Evolutionary conservation across 2,329 filamentous ascomycete species (phyloP), one percentile per base, ranked within the genome.

Genomic region (Dactylellina drechsleri): DNA sequence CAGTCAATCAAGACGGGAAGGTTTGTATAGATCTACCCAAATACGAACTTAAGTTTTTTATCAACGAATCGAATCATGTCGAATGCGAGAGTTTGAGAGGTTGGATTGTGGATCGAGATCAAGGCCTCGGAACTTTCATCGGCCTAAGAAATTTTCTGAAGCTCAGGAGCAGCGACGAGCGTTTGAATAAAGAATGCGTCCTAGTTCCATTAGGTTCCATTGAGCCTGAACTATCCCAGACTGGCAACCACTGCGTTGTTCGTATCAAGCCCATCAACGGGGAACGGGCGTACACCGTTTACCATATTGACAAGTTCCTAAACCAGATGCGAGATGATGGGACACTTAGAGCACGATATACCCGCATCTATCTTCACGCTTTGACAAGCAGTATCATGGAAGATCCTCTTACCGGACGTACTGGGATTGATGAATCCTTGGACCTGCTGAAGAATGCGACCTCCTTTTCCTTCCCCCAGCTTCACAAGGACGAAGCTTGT

Each of bases 401-500:
- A 0, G 87, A 89, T 76, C 81, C 80, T 0, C 80, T 88, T 0
- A 86, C 84, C 0, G 56, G 77, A 0, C 79, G 80, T 1, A 89
- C 86, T 0, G 87, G 88, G 0, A 87, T 85, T 0, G 87, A 89
- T 72, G 79, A 85, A 52, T 85, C 86, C 0, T 76, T 89, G 0
- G 75, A 78, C 0, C 86, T 87, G 0, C 78, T 89, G 0, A 50
- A 72, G 0, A 86, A 84, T 0, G 85, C 85, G 0, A 82, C 85
- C 0, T 80, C 87, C 0, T 78, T 80, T 18, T 89, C 87, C 0
- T 85, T 85, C 53, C 79, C 81, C 1, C 52, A 77, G 0, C 80
- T 89, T 0, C 79, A 79, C 1, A 16, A 66, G 0, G 80, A 81
- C 0, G 81, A 85, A 2, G 58, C 82, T 0, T 41, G 77, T 0